A percentile compares a stretch with the other conserved stretches of the same genome.
Conservation (phyloP, 75 land plant genomes). For the Sequoia sempervirens region DNA sequence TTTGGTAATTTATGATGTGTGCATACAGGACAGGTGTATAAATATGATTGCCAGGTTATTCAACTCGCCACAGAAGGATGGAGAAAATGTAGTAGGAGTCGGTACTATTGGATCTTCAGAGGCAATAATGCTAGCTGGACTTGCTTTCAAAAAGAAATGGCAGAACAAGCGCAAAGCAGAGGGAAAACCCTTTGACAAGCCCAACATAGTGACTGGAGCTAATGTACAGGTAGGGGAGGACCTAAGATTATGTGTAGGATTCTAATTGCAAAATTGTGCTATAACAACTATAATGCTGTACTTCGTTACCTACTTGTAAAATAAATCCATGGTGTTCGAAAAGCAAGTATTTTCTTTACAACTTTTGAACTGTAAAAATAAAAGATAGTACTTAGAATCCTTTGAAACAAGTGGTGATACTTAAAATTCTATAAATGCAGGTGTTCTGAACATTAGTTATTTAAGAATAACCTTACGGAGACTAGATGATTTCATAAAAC, state of each 20-base stretch:
- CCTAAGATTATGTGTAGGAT: background rate
- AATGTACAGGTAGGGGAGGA: slow-evolving; percentile 46
- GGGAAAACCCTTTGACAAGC: slow-evolving; percentile 59
- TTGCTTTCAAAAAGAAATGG: slow-evolving; percentile 74
- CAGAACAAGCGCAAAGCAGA: slow-evolving; percentile 57
- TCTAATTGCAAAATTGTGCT: background rate
- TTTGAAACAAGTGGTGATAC: too few relatives aligned
- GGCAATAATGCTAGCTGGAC: slow-evolving; percentile 72
- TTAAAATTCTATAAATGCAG: too few relatives aligned
- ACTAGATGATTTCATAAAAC: too few relatives aligned
- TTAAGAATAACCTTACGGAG: too few relatives aligned
- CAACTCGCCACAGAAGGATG: slow-evolving; percentile 43
- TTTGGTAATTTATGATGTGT: background rate
- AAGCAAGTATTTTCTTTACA: too few relatives aligned
- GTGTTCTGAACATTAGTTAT: too few relatives aligned
- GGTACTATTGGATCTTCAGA: slow-evolving; percentile 70
- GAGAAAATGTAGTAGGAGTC: slow-evolving; percentile 52
- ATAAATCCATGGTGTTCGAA: too few relatives aligned
- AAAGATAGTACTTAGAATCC: too few relatives aligned
- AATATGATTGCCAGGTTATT: slow-evolving; percentile 67
- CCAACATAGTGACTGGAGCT: slow-evolving; percentile 64
- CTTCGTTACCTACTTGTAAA: background rate
- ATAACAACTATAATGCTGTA: background rate
- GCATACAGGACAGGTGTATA: slow-evolving; percentile 59
- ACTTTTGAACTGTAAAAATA: too few relatives aligned